Evolutionary conservation across 139 green algal genomes (phyloP), one percentile per base, ranked within the genome.

Genomic region (Chlamydomonas eustigma): DNA sequence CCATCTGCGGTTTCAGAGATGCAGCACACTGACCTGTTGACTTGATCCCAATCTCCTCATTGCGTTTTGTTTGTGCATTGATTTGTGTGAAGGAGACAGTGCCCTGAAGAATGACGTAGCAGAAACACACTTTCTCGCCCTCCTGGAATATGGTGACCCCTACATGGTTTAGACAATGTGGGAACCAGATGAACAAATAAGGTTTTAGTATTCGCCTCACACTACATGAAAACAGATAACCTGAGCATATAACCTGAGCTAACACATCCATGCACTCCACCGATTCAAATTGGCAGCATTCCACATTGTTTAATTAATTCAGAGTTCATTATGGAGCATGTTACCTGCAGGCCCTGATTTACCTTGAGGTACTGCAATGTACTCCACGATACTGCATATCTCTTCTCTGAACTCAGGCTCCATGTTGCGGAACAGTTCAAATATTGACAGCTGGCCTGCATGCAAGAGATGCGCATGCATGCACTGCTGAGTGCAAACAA

Each of bases 111-210:
- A 85, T 50, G 35, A 85, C 38, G 76, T 82, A 85, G 39, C 50
- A 78, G 72, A 82, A 82, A 76, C 80, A 76, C 3, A 82, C 39
- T 35, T 74, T 77, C 75, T 85, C 80, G 18, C 76, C 76, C 73
- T 81, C 73, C 38, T 82, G 72, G 51, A 82, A 85, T 6, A 85
- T 12, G 0, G 38, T 51, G 3, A 73, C 50, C 28, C 74, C 79
- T 84, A 39, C 37, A 76, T 3, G 52, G 58, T 5, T 24, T 33
- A 30, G 58, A n/a, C n/a, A n/a, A n/a, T n/a, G n/a, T n/a, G n/a
- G n/a, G n/a, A n/a, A n/a, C n/a, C n/a, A n/a, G n/a, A n/a, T n/a
- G n/a, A n/a, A n/a, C n/a, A n/a, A n/a, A n/a, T n/a, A n/a, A n/a
- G n/a, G n/a, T n/a, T n/a, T n/a, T n/a, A n/a, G n/a, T n/a, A n/a